These are phyloP conservation scores for Neostapfia colusana DNA, from an alignment of 176 grass and related monocot species.

Conservation along the genomic window DNA sequence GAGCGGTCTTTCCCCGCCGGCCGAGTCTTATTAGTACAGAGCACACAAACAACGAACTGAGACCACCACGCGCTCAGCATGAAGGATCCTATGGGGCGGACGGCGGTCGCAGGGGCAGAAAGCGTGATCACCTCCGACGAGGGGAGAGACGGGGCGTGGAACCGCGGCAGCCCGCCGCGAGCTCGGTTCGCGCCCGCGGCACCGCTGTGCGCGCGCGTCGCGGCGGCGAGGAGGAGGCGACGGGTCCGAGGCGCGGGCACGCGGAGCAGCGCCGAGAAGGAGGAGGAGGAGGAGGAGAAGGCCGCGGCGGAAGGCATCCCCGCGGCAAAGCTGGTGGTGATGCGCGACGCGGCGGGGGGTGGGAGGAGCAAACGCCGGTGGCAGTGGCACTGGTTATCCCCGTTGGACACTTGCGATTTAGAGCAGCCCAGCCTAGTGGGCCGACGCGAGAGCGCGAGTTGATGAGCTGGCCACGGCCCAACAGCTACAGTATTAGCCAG, in stretches of 20 bases:
- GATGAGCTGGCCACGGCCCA: too few species aligned
- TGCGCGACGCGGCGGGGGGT: neutral
- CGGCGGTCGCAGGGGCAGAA: too few species aligned
- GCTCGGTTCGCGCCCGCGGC: conserved; percentile 43
- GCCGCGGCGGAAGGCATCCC: conserved; percentile 38
- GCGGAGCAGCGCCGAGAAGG: conserved; percentile 41
- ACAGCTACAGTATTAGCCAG: neutral
- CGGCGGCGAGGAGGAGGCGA: conserved; percentile 31
- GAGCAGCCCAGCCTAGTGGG: neutral
- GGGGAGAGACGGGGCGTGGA: conserved; percentile 69
- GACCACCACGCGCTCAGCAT: neutral
- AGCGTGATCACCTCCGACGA: conserved; percentile 47
- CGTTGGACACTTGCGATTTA: neutral
- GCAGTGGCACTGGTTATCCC: neutral
- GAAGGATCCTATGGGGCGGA: neutral
- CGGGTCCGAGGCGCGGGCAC: conserved; percentile 19
- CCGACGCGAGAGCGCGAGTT: neutral
- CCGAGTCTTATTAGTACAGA: neutral
- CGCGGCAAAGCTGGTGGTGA: neutral
- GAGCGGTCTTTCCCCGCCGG: too few species aligned
- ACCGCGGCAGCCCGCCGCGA: conserved; percentile 72
- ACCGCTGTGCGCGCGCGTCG: conserved; percentile 41
- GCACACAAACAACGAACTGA: neutral
- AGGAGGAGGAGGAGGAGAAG: conserved; percentile 30
- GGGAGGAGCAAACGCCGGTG: neutral